phyloP scores from a whole-genome alignment of 306 rosid species.

The Gillenia trifoliata region DNA sequence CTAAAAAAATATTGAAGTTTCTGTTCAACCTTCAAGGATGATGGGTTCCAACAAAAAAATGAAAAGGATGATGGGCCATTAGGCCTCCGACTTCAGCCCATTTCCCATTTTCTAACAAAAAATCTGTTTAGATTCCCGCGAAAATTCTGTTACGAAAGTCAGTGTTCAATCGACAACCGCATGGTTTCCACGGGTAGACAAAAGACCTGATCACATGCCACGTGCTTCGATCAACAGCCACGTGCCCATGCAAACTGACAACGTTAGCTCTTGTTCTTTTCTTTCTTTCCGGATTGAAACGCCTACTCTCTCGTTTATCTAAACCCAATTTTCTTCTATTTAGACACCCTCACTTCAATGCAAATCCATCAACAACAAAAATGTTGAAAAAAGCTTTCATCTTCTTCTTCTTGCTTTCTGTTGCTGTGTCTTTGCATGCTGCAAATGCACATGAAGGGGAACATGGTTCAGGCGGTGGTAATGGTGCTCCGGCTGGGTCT shows the following conservation, averaged over 20 bases:
- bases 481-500: conserved; percentile 13
- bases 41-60: too few species aligned
- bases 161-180: neutral
- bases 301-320: neutral
- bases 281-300: neutral
- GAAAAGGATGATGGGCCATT: too few species aligned
- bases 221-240: conserved; percentile 25
- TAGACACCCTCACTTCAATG: neutral
- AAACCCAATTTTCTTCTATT: neutral
- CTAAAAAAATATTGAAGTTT: too few species aligned
- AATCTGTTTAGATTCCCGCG: neutral
- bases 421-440: conserved; percentile 11
- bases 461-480: conserved; percentile 8
- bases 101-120: neutral
- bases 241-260: conserved; percentile 39
- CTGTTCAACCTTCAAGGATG: too few species aligned
- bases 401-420: conserved; percentile 1
- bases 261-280: neutral
- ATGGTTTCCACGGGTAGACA: neutral
- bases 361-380: neutral
- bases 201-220: conserved; percentile 34
- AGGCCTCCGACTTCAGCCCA: neutral
- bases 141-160: neutral
- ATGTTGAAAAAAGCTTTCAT: conserved; percentile 3
- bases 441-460: conserved; percentile 23